Conservation (phyloP, 345 rosid genomes). For the Sisymbrium altissimum region DNA sequence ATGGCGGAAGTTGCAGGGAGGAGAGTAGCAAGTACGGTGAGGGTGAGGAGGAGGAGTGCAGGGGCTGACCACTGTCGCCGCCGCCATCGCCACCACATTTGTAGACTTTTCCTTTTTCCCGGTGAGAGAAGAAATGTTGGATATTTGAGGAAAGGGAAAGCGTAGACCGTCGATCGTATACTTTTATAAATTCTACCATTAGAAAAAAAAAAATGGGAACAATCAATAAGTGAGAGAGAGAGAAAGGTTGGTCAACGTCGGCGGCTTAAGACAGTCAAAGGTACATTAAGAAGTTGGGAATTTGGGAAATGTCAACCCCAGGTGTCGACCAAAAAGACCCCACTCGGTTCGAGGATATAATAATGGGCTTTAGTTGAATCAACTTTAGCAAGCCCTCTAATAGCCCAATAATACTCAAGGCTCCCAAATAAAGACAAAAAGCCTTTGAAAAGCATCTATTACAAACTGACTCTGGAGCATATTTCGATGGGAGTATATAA, state of each 20-base stretch:
- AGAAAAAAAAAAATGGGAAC: too few relatives aligned
- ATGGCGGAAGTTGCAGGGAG: slow-evolving; percentile 32
- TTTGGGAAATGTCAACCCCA: slow-evolving; percentile 16
- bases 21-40: slow-evolving; percentile 18
- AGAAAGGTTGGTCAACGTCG: slow-evolving; percentile 24
- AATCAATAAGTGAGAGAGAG: neutral
- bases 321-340: neutral
- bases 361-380: neutral
- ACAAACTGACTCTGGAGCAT: slow-evolving; percentile 9
- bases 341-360: neutral
- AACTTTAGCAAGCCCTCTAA: too few relatives aligned
- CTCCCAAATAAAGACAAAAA: too few relatives aligned
- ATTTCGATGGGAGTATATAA: slow-evolving; percentile 12
- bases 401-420: too few relatives aligned
- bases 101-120: neutral
- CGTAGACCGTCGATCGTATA: neutral
- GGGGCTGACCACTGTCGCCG: neutral
- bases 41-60: slow-evolving; percentile 5
- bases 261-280: slow-evolving; percentile 23
- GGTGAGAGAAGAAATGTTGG: slow-evolving; percentile 4
- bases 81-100: slow-evolving; percentile 20
- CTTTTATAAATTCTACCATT: too few relatives aligned
- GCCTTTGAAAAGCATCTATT: slow-evolving; percentile 22
- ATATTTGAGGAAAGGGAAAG: slow-evolving; percentile 2
- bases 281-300: too few relatives aligned